phyloP scores from a whole-genome alignment of 306 rosid genomes.

The Aeschynomene evenia region DNA sequence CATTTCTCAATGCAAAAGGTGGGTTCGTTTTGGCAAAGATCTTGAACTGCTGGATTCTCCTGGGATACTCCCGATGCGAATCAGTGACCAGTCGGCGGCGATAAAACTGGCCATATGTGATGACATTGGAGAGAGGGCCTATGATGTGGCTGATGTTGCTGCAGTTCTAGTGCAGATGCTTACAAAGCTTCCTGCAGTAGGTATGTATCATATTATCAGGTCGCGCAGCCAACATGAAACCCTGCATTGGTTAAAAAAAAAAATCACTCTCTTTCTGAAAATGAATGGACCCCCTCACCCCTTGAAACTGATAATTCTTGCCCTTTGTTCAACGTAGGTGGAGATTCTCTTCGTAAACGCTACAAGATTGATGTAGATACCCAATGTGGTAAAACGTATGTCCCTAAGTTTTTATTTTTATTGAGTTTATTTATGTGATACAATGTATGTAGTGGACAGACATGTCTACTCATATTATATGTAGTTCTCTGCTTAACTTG shows the following conservation, averaged over 20 bases:
- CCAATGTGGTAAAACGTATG: conserved; percentile 70
- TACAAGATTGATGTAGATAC: conserved; percentile 72
- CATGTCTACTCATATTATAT: background rate
- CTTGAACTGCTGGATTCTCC: conserved; percentile 94
- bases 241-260: conserved; percentile 9
- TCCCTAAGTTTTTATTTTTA: background rate
- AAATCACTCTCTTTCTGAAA: background rate
- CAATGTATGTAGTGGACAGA: conserved; percentile 7
- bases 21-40: conserved; percentile 93
- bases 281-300: background rate
- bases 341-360: conserved; percentile 58
- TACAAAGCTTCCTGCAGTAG: conserved; percentile 70
- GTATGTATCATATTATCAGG: conserved; percentile 39
- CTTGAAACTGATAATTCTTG: background rate
- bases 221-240: conserved; percentile 17
- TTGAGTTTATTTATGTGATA: background rate
- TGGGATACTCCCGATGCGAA: conserved; percentile 91
- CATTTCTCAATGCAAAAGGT: conserved; percentile 49
- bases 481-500: conserved; percentile 11
- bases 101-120: conserved; percentile 97
- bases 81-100: conserved; percentile 93
- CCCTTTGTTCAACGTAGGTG: conserved; percentile 45
- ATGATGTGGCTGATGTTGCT: conserved; percentile 77
- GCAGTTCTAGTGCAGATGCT: conserved; percentile 91
- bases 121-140: conserved; percentile 93